A percentile compares a stretch with the other conserved stretches of the same genome.
phyloP scores from a whole-genome alignment of 768 basidiomycete species.

The Mycena venus region DNA sequence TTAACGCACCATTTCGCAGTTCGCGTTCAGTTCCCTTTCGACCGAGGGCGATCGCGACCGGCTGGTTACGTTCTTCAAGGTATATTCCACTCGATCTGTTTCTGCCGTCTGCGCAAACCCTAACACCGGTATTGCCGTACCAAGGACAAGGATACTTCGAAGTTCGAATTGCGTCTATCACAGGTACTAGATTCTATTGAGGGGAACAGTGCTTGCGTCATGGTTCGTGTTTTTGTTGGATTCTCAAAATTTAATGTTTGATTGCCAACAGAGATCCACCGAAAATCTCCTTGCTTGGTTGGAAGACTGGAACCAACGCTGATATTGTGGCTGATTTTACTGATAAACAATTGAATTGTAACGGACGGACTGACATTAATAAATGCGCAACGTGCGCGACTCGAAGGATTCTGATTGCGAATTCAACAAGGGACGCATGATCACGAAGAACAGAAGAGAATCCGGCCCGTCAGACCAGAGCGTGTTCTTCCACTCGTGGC shows the following conservation, averaged over 20 bases:
- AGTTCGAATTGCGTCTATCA: constrained; percentile 19
- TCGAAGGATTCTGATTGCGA: constrained; percentile 11
- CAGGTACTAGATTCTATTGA: constrained; percentile 14
- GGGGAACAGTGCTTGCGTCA: constrained; percentile 14
- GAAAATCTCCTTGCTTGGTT: constrained; percentile 15
- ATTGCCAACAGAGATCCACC: background rate
- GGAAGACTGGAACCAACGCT: constrained; percentile 7
- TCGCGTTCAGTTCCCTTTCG: constrained; percentile 17
- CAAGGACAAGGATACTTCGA: constrained; percentile 20
- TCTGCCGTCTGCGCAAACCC: background rate
- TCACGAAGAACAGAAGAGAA: constrained; percentile 20
- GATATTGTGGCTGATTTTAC: background rate
- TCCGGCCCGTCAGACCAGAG: constrained; percentile 8
- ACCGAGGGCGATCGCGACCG: constrained; percentile 18
- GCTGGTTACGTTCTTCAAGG: constrained; percentile 26
- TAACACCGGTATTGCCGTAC: background rate
- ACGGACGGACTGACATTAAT: background rate
- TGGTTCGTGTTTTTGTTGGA: constrained; percentile 13
- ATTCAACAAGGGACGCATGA: constrained; percentile 15
- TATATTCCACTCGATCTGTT: constrained; percentile 1
- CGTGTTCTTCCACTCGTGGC: constrained; percentile 23
- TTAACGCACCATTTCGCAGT: constrained; percentile 4
- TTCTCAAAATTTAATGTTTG: background rate
- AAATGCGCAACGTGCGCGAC: constrained; percentile 12
- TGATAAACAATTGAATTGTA: background rate